Evolutionary conservation across 2,329 filamentous ascomycete genomes (phyloP).

Genomic region (Dothistroma septosporum): DNA sequence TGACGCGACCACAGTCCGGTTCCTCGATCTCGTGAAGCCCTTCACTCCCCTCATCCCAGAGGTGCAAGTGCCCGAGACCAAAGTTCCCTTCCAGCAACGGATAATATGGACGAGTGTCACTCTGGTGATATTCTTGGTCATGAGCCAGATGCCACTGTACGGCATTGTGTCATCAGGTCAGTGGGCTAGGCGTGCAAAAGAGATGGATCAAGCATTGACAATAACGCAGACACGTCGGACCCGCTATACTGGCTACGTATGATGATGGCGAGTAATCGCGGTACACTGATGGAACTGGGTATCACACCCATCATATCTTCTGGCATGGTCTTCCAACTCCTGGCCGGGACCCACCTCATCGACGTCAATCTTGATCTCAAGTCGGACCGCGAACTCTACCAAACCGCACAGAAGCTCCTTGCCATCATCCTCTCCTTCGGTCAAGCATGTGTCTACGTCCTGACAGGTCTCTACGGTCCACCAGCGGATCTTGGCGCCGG

Average conservation of each 20-base stretch:
- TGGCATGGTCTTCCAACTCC: slow-evolving; percentile 99
- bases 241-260: slow-evolving; percentile 99
- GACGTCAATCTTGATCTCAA: slow-evolving; percentile 99
- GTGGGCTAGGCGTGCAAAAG: slow-evolving; percentile 12
- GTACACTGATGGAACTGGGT: slow-evolving; percentile 41
- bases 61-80: slow-evolving; percentile 97
- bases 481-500: slow-evolving; percentile 94
- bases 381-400: slow-evolving; percentile 98
- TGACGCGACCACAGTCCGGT: slow-evolving; percentile 66
- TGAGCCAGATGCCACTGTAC: slow-evolving; percentile 98
- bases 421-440: slow-evolving; percentile 97
- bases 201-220: slow-evolving; percentile 16
- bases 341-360: slow-evolving; percentile 98
- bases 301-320: slow-evolving; percentile 98
- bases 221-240: slow-evolving; percentile 67
- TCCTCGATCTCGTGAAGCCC: slow-evolving; percentile 99
- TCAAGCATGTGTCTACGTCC: slow-evolving; percentile 95
- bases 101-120: slow-evolving; percentile 59
- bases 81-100: slow-evolving; percentile 93
- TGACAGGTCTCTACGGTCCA: slow-evolving; percentile 95
- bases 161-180: slow-evolving; percentile 87
- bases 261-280: slow-evolving; percentile 95
- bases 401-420: slow-evolving; percentile 96
- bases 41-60: slow-evolving; percentile 99
- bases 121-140: slow-evolving; percentile 97